Base-by-base conservation (phyloP, 768 basidiomycete species). In the Nidularia sp. region DNA sequence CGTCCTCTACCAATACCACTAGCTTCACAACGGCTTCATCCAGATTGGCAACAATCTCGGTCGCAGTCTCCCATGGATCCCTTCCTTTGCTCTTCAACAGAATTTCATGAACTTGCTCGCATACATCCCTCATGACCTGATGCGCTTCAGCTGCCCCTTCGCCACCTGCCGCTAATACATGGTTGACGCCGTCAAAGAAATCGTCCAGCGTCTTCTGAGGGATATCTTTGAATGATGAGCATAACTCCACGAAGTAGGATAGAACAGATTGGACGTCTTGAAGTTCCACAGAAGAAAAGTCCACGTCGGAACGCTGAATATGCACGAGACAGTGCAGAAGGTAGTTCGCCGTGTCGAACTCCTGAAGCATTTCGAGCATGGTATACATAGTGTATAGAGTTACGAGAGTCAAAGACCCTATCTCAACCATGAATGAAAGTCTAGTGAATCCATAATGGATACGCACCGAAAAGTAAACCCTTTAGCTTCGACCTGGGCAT, bases 401-500 rank as follows among this genome's bases (percentile, higher is more conserved):
- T 35, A 41, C 49, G 12, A 55, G 25, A 13, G 55, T 57, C 34
- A 49, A 15, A 33, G 34, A 13, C 8, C 6, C 47, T 29, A 48
- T 18, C 8, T 29, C 18, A 46, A 36, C 52, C 12, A 35, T 42
- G 33, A 29, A 48, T 29, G 12, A 34, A 7, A 12, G 13, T 8
- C 12, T 9, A 12, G 33, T 13, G 8, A 48, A 12, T 12, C 12
- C 34, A 13, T 5, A 36, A 52, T 12, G 41, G 7, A 10, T 35
- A 54, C 65, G 46, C 47, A 72, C 71, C 66, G 50, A 69, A 63
- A 12, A 64, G 52, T 9, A 64, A 58, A 8, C 69, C 70, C 47
- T 67, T 67, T 44, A 62, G 45, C 55, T 62, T 66, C 3, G 71
- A 72, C 46, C 72, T 59, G 42, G 67, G 68, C 35, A 64, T 65